A percentile compares a stretch with the other conserved stretches of the same genome.
phyloP scores from a whole-genome alignment of 768 basidiomycete species.

The Gelatoporia subvermispora region DNA sequence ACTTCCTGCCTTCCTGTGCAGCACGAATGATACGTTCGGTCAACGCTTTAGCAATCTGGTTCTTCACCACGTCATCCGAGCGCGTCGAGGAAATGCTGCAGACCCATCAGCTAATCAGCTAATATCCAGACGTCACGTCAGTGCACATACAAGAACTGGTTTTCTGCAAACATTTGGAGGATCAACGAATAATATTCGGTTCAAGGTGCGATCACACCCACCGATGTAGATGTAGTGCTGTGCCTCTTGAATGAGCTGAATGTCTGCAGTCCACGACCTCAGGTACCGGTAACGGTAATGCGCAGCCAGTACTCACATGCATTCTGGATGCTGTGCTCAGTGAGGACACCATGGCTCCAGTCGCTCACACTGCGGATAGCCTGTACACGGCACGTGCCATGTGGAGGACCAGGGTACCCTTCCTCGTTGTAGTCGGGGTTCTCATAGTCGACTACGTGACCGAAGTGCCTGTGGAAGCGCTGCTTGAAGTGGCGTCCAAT shows the following conservation, averaged over 20 bases:
- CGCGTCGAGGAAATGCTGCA: constrained; percentile 73
- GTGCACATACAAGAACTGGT: constrained; percentile 78
- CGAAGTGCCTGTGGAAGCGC: constrained; percentile 46
- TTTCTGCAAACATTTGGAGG: constrained; percentile 37
- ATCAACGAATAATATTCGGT: not conserved
- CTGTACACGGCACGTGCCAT: constrained; percentile 66
- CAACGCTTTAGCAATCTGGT: constrained; percentile 79
- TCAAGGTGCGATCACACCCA: constrained; percentile 30
- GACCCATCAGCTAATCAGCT: not conserved
- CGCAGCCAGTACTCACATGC: constrained; percentile 57
- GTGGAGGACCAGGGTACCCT: constrained; percentile 38
- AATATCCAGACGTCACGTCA: not conserved
- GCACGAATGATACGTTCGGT: constrained; percentile 85
- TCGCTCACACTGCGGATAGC: constrained; percentile 83
- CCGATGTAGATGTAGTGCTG: constrained; percentile 92
- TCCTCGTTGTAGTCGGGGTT: constrained; percentile 23
- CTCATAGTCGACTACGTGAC: constrained; percentile 29
- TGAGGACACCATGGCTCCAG: constrained; percentile 92
- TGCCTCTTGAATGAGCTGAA: constrained; percentile 75
- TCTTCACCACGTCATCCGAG: constrained; percentile 59
- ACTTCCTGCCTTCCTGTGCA: constrained; percentile 61
- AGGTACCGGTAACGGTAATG: not conserved
- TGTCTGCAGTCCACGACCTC: constrained; percentile 41
- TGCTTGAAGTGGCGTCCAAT: constrained; percentile 60
- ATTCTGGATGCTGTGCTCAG: constrained; percentile 88